Base-by-base conservation (phyloP, 208 protist genomes). In the Tritrichomonas foetus region DNA sequence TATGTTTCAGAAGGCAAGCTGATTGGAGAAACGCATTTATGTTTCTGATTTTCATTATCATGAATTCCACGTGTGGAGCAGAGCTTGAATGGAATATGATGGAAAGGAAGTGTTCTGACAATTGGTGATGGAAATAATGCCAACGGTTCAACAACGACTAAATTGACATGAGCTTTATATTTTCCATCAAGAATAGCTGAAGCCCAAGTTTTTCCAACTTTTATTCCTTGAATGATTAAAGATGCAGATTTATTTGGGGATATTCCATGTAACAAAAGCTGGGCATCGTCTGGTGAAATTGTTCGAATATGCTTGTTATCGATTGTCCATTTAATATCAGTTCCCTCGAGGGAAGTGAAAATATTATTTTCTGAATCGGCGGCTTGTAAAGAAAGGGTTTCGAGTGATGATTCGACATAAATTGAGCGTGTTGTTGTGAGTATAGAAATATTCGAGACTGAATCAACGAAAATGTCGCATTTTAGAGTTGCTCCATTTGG, bases 11-110 rank as follows among this genome's bases (percentile, higher is more conserved):
- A 53, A 33, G 44, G 41, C 0, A 44, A 16, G 9, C 3, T 16
- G 22, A 89, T n/a, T 57, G 53, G n/a, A 61, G 44, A 89, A 39
- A 47, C 39, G 27, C 78, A 89, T 49, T 89, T 53, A 13, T n/a
- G 33, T 53, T 57, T 36, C 1, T 20, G 14, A 22, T 89, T 57
- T 33, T 8, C 13, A 39, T 89, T 57, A 39, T 39, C 39, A n/a
- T n/a, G n/a, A 8, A 50, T 53, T 0, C 78, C 47, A 39, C 78
- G 25, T 27, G 30, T 57, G 5, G 78, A 89, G 47, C 78, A 89
- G 41, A 89, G 47, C n/a, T 89, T 89, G 27, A 89, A 89, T 57
- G 78, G 78, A 61, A 89, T 89, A 53, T 44, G 44, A 9, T 53
- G 47, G 30, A 57, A 53, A 8, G 44, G 41, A 27, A 89, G 30